These are phyloP conservation scores for Asterophora lycoperdoides DNA, from an alignment of 768 basidiomycete species.

Conservation along the genomic window DNA sequence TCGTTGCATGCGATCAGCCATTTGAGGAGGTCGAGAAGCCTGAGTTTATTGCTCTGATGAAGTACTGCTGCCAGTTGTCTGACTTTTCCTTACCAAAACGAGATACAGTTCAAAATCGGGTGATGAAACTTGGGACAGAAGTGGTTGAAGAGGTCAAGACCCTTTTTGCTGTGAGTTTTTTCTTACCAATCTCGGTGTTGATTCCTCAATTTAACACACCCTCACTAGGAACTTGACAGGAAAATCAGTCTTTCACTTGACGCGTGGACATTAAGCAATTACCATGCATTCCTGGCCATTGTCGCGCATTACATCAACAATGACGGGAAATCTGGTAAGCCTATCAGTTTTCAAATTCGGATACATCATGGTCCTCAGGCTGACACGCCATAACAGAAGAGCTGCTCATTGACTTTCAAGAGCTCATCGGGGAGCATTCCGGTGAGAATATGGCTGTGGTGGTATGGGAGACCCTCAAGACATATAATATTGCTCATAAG, in stretches of 20 bases:
- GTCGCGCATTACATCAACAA: conserved; percentile 22
- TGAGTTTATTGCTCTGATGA: conserved; percentile 15
- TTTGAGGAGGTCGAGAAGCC: conserved; percentile 17
- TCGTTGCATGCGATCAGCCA: conserved; percentile 15
- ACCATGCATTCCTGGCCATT: conserved; percentile 22
- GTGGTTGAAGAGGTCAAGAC: not conserved
- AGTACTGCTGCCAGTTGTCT: conserved; percentile 11
- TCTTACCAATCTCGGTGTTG: not conserved
- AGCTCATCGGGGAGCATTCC: conserved; percentile 30
- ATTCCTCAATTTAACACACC: not conserved
- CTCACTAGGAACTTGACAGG: conserved; percentile 9
- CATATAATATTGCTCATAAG: conserved; percentile 20
- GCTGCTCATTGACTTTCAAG: conserved; percentile 31
- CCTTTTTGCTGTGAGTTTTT: not conserved
- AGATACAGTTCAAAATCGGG: not conserved
- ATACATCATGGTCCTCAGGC: too few species aligned
- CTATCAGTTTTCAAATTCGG: too few species aligned
- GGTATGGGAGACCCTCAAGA: conserved; percentile 27
- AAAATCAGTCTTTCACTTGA: conserved; percentile 21
- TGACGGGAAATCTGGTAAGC: conserved; percentile 17
- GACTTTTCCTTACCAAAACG: not conserved
- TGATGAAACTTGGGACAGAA: not conserved
- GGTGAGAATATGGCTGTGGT: conserved; percentile 33
- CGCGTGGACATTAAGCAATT: conserved; percentile 24
- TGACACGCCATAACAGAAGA: conserved; percentile 34